Base-by-base conservation (phyloP, 768 basidiomycete species). In the Russula foetens region DNA sequence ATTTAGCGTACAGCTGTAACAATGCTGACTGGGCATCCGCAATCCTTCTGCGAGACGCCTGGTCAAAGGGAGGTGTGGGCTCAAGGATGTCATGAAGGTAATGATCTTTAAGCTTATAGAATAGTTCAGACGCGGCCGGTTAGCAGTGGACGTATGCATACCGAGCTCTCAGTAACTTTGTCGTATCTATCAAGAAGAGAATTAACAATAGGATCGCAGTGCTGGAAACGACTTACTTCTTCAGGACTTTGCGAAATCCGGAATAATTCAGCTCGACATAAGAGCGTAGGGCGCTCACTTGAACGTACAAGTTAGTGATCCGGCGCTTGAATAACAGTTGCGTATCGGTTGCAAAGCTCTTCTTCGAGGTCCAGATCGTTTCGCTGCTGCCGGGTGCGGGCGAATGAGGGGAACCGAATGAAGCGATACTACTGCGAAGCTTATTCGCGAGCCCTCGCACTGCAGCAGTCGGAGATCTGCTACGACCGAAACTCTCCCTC, bases 191-290 rank as follows among this genome's bases (percentile, higher is more conserved):
- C 47, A 23, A 51, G 24, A n/a, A n/a, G 23, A 35, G 8, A 57
- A 52, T 64, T 24, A 57, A 63, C n/a, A 56, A 58, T 23, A 45
- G 51, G 7, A 55, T 49, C 24, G 33, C 35, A 43, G 12, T 41
- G 35, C 39, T 58, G 7, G 46, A 48, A 57, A 52, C n/a, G 31
- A 72, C 84, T 59, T 70, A 93, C 88, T 98, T 98, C 75, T 98
- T 98, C 69, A 95, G 71, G 39, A 96, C 94, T 78, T 98, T 98
- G 66, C 92, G 82, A 74, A 98, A 92, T 1, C 94, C 96, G 0
- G 92, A 89, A 70, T 91, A 81, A 71, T 98, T 98, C 59, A 97
- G 75, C 68, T 98, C 92, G 58, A 92, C 84, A 65, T 92, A 99
- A 7, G 92, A 88, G 70, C 80, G 82, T 58, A 98, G 79, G 29